Conservation (phyloP, 2,329 filamentous ascomycete genomes). For the Emergomyces africanus region DNA sequence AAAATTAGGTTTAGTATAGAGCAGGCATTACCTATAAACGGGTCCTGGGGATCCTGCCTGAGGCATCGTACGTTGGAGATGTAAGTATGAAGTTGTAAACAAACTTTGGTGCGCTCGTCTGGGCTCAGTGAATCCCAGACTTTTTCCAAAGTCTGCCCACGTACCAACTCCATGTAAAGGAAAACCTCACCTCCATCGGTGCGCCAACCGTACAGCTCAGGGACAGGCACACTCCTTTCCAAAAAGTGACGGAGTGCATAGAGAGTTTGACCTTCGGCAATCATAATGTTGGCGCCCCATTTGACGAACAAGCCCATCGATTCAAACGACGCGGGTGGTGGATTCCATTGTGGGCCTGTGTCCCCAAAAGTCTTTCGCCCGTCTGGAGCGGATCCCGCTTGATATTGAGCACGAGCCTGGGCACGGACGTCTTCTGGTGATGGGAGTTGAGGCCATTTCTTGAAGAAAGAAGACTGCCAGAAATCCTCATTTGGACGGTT, state of each 20-base stretch:
- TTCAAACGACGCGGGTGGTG: slow-evolving; percentile 14
- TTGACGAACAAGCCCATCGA: slow-evolving; percentile 23
- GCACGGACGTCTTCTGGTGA: slow-evolving; percentile 1
- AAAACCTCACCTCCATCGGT: slow-evolving; percentile 15
- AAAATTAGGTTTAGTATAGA: background rate
- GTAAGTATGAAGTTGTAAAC: slow-evolving; percentile 12
- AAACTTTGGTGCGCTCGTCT: slow-evolving; percentile 9
- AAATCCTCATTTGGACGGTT: background rate
- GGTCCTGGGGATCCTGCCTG: slow-evolving; percentile 15
- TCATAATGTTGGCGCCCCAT: slow-evolving; percentile 15
- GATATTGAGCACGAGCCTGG: background rate
- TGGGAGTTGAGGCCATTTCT: background rate
- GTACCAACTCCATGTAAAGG: slow-evolving; percentile 24
- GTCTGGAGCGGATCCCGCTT: background rate
- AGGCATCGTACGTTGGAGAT: slow-evolving; percentile 14
- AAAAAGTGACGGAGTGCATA: slow-evolving; percentile 16
- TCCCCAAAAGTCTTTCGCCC: background rate
- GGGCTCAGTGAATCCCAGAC: slow-evolving; percentile 15
- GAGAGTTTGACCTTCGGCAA: slow-evolving; percentile 21
- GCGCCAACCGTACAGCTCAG: slow-evolving; percentile 26
- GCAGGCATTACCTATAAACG: slow-evolving; percentile 16
- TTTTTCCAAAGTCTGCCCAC: slow-evolving; percentile 17
- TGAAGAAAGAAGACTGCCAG: background rate
- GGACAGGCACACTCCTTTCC: slow-evolving; percentile 19
- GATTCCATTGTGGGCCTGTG: background rate